Base-by-base conservation (phyloP, 208 protist species). In the Trypanosomatidae sp. region DNA sequence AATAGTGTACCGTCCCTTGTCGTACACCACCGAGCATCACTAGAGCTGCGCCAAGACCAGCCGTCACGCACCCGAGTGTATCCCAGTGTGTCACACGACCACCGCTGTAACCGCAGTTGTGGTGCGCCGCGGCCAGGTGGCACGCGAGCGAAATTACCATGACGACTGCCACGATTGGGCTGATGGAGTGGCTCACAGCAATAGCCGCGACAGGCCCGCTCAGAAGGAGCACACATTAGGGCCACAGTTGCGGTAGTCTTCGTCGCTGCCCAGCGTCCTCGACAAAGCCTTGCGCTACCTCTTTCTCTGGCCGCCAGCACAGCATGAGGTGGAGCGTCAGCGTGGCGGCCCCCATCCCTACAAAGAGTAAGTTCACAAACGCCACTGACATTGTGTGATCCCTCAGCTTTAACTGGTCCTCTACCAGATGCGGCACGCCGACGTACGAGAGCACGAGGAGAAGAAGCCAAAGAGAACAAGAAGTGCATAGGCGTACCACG, bases 401-500 rank as follows among this genome's bases (percentile, higher is more conserved):
- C n/a, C 43, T 70, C 33, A 74, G 44, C 6, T 10, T 17, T 2
- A 41, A 1, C 30, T 58, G 50, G 2, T 33, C 44, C n/a, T 65
- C 25, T 41, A 71, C 75, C 4, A 79, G 64, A 47, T 73, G 71
- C 25, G 60, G 22, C 41, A 71, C 58, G 53, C 69, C 71, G 22
- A 52, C 41, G 7, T 70, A 50, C 25, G 75, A 69, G 28, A 79
- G 46, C 6, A 69, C 62, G 25, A 73, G 50, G 19, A 39, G 36
- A 74, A 47, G 36, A 56, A 19, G 33, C 75, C 69, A 43, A 71
- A 74, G 10, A 74, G 49, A 17, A 28, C 13, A 17, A 79, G 75
- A 7, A 79, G 62, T 13, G 43, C 69, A 55, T 79, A 79, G 28
- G 75, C 52, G 69, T 79, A 79, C 75, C 75, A 79, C 52, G 75